Conservation (phyloP, 345 rosid species). For the Isatis tinctoria region DNA sequence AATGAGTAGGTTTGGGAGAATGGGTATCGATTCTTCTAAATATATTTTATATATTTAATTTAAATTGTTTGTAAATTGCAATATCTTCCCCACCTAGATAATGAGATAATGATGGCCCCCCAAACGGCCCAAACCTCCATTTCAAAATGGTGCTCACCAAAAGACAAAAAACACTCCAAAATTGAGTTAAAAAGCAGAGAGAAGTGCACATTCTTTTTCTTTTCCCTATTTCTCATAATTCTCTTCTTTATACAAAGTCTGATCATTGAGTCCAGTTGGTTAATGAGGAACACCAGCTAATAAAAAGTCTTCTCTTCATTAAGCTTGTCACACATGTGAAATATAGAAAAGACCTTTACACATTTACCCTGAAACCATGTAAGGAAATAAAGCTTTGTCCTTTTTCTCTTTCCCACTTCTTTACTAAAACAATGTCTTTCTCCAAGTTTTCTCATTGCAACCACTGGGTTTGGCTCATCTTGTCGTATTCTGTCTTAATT, state of each 20-base stretch:
- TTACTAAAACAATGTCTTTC: conserved; percentile 49
- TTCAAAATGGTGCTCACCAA: conserved; percentile 39
- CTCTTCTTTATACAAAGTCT: conserved; percentile 29
- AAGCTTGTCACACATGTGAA: neutral
- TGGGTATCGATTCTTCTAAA: conserved; percentile 32
- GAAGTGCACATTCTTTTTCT: conserved; percentile 16
- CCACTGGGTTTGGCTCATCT: conserved; percentile 42
- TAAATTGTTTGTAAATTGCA: conserved; percentile 36
- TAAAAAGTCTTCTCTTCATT: conserved; percentile 35
- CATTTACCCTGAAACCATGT: conserved; percentile 25
- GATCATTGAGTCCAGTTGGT: conserved; percentile 61
- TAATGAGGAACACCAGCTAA: conserved; percentile 41
- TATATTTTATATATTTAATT: conserved; percentile 32
- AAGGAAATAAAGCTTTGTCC: conserved; percentile 24
- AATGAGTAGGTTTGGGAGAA: conserved; percentile 12
- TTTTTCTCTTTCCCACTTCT: conserved; percentile 32
- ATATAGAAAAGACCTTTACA: neutral
- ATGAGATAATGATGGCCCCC: conserved; percentile 72
- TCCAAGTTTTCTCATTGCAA: conserved; percentile 33
- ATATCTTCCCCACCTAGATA: conserved; percentile 54
- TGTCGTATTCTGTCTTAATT: conserved; percentile 45
- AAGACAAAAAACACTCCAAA: conserved; percentile 12
- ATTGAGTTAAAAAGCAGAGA: conserved; percentile 28
- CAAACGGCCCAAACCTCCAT: conserved; percentile 38
- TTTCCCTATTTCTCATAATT: neutral